Conservation (phyloP, 352 stramenopile genomes). For the Aphanomyces invadans region DNA sequence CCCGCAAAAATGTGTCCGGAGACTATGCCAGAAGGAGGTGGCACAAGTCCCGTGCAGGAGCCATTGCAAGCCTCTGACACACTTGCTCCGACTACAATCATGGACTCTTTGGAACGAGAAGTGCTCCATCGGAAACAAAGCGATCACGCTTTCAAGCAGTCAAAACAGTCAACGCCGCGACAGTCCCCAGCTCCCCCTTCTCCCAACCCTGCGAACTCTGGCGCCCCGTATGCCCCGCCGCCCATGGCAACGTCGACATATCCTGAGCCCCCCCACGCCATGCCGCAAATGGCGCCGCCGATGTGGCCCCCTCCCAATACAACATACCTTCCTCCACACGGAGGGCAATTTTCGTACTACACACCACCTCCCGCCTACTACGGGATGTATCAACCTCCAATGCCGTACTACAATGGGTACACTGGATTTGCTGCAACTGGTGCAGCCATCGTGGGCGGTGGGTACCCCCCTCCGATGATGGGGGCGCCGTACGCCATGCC, state of each 20-base stretch:
- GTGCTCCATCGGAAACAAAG: constrained; percentile 7
- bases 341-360: neutral
- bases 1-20: too few species aligned
- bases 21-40: neutral
- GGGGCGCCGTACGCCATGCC: neutral
- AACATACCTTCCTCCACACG: neutral
- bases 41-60: neutral
- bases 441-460: constrained; percentile 16
- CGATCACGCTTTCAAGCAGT: neutral
- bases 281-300: neutral
- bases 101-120: constrained; percentile 4
- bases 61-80: neutral
- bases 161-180: neutral
- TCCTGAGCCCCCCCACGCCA: neutral
- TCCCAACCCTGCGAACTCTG: neutral
- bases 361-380: neutral
- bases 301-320: neutral
- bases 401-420: constrained; percentile 12
- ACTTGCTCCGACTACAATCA: neutral
- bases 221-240: neutral
- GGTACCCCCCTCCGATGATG: constrained; percentile 9
- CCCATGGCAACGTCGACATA: neutral
- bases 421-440: constrained; percentile 11
- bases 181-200: neutral
- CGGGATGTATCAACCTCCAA: neutral